Conservation (phyloP, 108 stramenopile species). For the Fragilaria radians region DNA sequence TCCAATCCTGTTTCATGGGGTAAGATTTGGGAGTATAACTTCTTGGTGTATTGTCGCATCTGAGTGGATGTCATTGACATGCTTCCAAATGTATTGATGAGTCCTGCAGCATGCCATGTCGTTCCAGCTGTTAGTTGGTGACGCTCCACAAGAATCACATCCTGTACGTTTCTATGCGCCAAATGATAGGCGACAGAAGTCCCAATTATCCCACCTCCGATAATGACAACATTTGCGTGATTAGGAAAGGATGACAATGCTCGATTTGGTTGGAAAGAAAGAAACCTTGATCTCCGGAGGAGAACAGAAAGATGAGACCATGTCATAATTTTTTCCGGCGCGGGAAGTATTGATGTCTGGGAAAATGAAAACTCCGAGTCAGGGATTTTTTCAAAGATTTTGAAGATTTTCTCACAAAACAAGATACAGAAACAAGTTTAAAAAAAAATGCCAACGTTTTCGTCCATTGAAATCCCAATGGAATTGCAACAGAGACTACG, state of each 20-base stretch:
- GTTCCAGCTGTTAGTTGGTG: constrained; percentile 61
- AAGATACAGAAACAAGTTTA: no score
- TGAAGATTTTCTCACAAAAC: no score
- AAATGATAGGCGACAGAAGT: constrained; percentile 72
- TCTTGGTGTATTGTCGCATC: constrained; percentile 56
- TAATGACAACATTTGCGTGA: constrained; percentile 51
- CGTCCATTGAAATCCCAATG: neutral
- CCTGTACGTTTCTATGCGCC: constrained; percentile 34
- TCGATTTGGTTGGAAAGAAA: no score
- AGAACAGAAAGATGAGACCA: no score
- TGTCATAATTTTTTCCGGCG: no score
- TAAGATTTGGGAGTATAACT: constrained; percentile 44
- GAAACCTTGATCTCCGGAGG: no score
- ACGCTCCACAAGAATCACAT: constrained; percentile 61
- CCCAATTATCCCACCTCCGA: constrained; percentile 79
- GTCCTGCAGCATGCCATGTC: constrained; percentile 81
- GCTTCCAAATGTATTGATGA: constrained; percentile 68
- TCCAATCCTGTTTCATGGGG: constrained; percentile 54
- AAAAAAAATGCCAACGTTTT: neutral
- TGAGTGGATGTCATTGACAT: constrained; percentile 27
- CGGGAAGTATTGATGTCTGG: no score
- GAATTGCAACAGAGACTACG: neutral
- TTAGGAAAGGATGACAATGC: constrained; percentile 9
- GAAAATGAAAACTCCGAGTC: no score
- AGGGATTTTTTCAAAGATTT: no score